Conservation (phyloP, 441 rosid species). For the Populus hybrid region DNA sequence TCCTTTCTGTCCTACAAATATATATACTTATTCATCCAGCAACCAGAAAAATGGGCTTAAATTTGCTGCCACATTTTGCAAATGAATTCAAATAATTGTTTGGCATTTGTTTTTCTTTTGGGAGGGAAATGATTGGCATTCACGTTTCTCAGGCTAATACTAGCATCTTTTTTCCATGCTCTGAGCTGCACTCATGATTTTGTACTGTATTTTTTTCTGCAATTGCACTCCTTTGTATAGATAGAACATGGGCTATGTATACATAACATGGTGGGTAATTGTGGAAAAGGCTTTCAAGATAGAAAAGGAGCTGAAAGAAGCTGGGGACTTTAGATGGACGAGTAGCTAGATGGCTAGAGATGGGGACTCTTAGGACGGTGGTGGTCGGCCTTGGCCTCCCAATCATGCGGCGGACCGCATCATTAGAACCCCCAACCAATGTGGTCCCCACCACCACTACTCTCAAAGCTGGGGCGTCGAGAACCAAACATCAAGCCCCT, state of each 20-base stretch:
- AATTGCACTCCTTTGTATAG: not conserved
- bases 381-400: constrained; percentile 71
- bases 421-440: constrained; percentile 23
- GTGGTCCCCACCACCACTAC: constrained; percentile 40
- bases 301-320: not conserved
- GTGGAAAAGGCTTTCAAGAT: not conserved
- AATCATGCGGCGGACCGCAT: constrained; percentile 81
- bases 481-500: constrained; percentile 14
- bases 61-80: not conserved
- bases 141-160: not conserved
- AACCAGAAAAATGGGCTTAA: not conserved
- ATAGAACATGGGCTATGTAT: not conserved
- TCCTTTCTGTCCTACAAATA: no score
- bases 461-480: constrained; percentile 53
- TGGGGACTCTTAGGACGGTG: constrained; percentile 53
- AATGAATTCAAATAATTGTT: not conserved
- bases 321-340: not conserved
- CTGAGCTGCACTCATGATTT: not conserved
- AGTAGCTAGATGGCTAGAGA: constrained; percentile 15
- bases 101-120: not conserved
- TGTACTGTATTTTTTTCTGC: not conserved
- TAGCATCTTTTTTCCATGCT: not conserved
- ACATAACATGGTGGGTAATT: not conserved
- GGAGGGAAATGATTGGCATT: not conserved
- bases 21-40: not conserved